phyloP scores from a whole-genome alignment of 805 yeast species.

The Sugiyamaella floridensis region DNA sequence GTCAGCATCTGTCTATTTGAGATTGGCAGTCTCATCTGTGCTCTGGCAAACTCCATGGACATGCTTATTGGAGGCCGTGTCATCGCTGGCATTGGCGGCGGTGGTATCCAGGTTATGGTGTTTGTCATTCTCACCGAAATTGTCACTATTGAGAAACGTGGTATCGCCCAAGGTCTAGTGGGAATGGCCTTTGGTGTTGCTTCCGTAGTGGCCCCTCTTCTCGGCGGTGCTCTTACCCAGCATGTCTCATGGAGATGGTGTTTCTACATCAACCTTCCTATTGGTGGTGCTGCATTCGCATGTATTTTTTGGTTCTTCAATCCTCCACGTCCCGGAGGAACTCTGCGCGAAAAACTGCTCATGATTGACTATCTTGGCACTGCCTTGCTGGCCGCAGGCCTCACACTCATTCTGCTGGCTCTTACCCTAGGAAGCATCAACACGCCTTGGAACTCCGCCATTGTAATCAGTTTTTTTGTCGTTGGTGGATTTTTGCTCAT shows the following conservation, averaged over 20 bases:
- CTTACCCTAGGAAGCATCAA: constrained; percentile 47
- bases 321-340: constrained; percentile 36
- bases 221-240: constrained; percentile 46
- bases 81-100: constrained; percentile 83
- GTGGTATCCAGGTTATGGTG: constrained; percentile 70
- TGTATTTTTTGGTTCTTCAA: constrained; percentile 21
- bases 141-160: constrained; percentile 68
- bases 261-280: constrained; percentile 44
- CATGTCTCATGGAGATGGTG: constrained; percentile 47
- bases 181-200: constrained; percentile 25
- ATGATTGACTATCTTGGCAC: constrained; percentile 51
- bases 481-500: constrained; percentile 40
- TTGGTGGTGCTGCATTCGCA: constrained; percentile 30
- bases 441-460: constrained; percentile 47
- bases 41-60: constrained; percentile 38
- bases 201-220: constrained; percentile 49
- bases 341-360: constrained; percentile 35
- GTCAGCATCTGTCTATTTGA: constrained; percentile 36
- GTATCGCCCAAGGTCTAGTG: constrained; percentile 69
- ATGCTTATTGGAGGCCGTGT: constrained; percentile 68
- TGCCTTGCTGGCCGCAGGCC: constrained; percentile 22
- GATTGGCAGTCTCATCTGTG: constrained; percentile 40
- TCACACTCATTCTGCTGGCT: constrained; percentile 45
- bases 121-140: constrained; percentile 73
- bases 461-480: constrained; percentile 38